phyloP scores from a whole-genome alignment of 192 early-diverging fungal species.

The Entomortierella chlamydospora region DNA sequence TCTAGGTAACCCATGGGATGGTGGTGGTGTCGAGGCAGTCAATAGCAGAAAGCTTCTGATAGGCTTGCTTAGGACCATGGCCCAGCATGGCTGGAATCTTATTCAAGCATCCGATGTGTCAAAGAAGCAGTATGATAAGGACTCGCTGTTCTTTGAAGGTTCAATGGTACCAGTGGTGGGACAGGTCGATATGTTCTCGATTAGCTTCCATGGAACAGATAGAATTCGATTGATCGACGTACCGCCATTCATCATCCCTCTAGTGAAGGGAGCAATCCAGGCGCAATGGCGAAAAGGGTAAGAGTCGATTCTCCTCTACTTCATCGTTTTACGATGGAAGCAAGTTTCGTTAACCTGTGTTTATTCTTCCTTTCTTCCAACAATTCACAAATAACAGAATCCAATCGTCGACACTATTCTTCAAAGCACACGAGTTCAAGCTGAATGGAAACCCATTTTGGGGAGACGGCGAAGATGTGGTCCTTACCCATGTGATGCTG shows the following conservation, averaged over 20 bases:
- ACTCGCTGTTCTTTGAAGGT: conserved; percentile 28
- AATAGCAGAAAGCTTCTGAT: conserved; percentile 6
- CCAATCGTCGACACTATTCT: too few species aligned
- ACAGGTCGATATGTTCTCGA: conserved; percentile 23
- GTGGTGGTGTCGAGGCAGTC: conserved; percentile 8
- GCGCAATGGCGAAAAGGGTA: conserved; percentile 25
- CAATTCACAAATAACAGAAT: too few species aligned
- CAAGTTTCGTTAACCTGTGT: too few species aligned
- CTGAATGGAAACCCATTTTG: conserved; percentile 26
- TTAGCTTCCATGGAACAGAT: conserved; percentile 25
- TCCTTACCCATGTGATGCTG: conserved; percentile 28
- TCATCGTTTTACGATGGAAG: too few species aligned
- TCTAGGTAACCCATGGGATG: conserved; percentile 20
- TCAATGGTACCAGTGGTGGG: not conserved
- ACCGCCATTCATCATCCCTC: not conserved
- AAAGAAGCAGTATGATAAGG: conserved; percentile 19
- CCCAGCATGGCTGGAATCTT: conserved; percentile 29
- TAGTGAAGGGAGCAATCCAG: conserved; percentile 10
- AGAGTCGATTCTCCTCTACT: not conserved
- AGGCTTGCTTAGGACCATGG: conserved; percentile 16
- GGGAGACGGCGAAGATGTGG: not conserved
- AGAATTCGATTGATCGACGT: conserved; percentile 28
- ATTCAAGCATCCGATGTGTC: conserved; percentile 30
- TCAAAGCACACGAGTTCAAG: conserved; percentile 30
- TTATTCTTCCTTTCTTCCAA: too few species aligned